A percentile compares a stretch with the other conserved stretches of the same genome.
These are phyloP conservation scores for Beauveria rudraprayagi DNA, from an alignment of 2,329 filamentous ascomycete genomes.

Conservation along the genomic window DNA sequence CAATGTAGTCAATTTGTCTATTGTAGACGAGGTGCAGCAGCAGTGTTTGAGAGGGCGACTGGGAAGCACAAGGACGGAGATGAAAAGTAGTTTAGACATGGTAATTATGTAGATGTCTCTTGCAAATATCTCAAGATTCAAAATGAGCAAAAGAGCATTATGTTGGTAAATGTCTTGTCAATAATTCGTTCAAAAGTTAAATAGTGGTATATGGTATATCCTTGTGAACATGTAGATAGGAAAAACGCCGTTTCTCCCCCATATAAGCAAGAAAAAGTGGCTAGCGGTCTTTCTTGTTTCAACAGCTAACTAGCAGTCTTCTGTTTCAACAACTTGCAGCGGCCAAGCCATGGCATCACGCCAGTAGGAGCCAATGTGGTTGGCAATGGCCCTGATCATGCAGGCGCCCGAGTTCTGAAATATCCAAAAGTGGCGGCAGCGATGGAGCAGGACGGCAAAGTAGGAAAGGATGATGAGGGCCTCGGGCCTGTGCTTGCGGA, in stretches of 20 bases:
- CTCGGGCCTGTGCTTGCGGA: conserved; percentile 29
- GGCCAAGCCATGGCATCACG: conserved; percentile 13
- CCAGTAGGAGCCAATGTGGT: conserved; percentile 14
- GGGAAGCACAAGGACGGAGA: not conserved
- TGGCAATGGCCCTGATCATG: conserved; percentile 12
- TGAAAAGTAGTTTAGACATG: not conserved
- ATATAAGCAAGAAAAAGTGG: not conserved
- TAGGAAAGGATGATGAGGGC: conserved; percentile 32
- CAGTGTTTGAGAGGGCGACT: not conserved
- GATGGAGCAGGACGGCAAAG: conserved; percentile 35
- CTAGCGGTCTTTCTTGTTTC: too few relatives aligned
- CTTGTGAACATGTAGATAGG: not conserved
- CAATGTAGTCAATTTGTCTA: not conserved
- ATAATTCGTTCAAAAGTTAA: not conserved
- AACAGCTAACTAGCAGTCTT: not conserved
- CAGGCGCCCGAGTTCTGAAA: conserved; percentile 15
- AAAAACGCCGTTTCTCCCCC: not conserved
- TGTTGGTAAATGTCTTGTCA: not conserved
- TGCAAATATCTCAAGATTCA: not conserved
- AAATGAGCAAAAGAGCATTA: not conserved
- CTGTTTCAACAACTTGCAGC: conserved; percentile 8
- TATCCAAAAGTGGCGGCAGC: conserved; percentile 25
- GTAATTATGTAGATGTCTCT: not conserved
- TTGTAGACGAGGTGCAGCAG: not conserved
- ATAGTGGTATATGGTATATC: conserved; percentile 2